phyloP scores from a whole-genome alignment of 345 rosid genomes.

The Erucastrum elatum region DNA sequence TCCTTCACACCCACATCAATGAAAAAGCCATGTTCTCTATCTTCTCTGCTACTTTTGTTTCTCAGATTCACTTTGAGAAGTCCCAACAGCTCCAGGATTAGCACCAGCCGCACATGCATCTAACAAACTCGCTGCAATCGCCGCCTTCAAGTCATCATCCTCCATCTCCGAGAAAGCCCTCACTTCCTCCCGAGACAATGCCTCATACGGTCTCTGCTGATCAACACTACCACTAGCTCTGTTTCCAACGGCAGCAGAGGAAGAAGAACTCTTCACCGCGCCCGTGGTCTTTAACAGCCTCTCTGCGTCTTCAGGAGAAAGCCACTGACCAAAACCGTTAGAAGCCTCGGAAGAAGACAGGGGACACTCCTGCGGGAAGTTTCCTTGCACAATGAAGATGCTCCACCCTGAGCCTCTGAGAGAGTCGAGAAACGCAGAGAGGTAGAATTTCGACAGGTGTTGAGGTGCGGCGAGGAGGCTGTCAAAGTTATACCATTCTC shows the following conservation, averaged over 20 bases:
- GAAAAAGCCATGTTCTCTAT: conserved; percentile 31
- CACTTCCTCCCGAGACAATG: conserved; percentile 42
- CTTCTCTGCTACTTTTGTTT: conserved; percentile 33
- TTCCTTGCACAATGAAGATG: conserved; percentile 85
- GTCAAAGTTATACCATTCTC: conserved; percentile 96
- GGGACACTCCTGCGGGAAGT: conserved; percentile 80
- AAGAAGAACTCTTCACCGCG: conserved; percentile 23
- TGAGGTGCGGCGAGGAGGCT: conserved; percentile 88
- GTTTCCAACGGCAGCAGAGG: conserved; percentile 34
- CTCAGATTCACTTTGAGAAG: conserved; percentile 38
- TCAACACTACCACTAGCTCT: conserved; percentile 25
- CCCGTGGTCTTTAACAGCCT: conserved; percentile 64
- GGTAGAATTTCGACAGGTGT: conserved; percentile 87
- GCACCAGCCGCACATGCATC: conserved; percentile 53
- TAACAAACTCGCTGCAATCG: conserved; percentile 87
- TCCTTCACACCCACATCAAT: conserved; percentile 31
- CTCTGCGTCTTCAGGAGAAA: conserved; percentile 87
- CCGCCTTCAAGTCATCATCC: conserved; percentile 83
- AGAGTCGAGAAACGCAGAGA: conserved; percentile 82
- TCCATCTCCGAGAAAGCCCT: conserved; percentile 56
- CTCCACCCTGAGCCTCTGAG: conserved; percentile 91
- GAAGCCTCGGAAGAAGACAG: conserved; percentile 70
- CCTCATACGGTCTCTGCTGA: conserved; percentile 41
- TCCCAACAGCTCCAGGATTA: conserved; percentile 37
- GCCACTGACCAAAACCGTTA: conserved; percentile 84